Conservation (phyloP, 202 grass and related monocot genomes). For the Schoenoplectus triqueter region DNA sequence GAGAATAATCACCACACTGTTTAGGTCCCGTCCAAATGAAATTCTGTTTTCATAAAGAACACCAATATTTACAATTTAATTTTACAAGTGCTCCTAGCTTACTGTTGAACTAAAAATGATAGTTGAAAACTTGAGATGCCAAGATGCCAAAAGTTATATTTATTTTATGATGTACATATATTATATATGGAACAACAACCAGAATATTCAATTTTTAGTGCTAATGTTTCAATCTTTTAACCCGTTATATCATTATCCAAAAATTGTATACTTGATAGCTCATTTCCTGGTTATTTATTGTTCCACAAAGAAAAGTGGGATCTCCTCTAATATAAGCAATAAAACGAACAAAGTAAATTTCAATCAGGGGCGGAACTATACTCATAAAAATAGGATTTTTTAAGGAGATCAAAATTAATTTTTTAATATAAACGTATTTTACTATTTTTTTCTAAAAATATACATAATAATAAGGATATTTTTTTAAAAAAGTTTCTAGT, state of each 20-base stretch:
- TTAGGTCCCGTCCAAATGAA: too few species aligned
- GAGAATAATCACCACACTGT: not conserved
- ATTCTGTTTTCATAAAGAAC: not conserved
- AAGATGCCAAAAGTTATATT: slow-evolving; percentile 3
- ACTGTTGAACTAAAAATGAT: not conserved
- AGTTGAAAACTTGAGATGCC: not conserved
- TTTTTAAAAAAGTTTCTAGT: too few species aligned
- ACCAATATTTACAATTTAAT: not conserved
- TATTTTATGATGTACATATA: not conserved
- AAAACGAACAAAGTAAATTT: not conserved
- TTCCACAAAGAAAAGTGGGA: not conserved
- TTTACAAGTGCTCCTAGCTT: not conserved
- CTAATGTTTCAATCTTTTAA: not conserved
- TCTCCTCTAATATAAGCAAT: slow-evolving; percentile 1
- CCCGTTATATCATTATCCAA: not conserved
- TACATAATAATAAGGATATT: too few species aligned
- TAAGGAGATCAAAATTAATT: too few species aligned
- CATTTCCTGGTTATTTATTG: not conserved
- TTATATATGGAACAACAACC: not conserved
- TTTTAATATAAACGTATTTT: too few species aligned
- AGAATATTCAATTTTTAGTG: not conserved
- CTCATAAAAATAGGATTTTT: too few species aligned
- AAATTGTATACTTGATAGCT: not conserved
- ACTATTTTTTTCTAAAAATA: too few species aligned
- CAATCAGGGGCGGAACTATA: too few species aligned